Base-by-base conservation (phyloP, 768 basidiomycete genomes). In the Phylloporus sp. region DNA sequence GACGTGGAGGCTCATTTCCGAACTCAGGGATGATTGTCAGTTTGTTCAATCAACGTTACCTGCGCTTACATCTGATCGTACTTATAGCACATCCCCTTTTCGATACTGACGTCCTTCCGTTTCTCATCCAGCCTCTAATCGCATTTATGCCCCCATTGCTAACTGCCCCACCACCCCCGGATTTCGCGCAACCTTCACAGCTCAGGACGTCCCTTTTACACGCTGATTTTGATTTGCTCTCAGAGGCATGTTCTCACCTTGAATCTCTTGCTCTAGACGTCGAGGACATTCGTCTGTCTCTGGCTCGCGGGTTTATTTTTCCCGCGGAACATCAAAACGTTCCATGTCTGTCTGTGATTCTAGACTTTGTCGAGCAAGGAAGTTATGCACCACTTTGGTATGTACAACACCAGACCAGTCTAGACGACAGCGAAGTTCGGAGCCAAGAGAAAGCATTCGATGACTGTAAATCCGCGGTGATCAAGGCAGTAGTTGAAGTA, bases 401-500 rank as follows among this genome's bases (percentile, higher is more conserved):
- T 44, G 70, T 67, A 40, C 65, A 74, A 12, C 58, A 66, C 13
- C 65, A 69, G 20, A 61, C 62, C 11, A 60, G 65, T 45, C 52
- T 71, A 23, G 66, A 70, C 13, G 66, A 71, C 23, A 60, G 72
- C 8, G 84, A 82, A 32, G 61, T 72, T 40, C 81, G 88, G 50
- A 73, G 73, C 52, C 85, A 80, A 68, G 81, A 88, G 65, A 86
- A 86, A 64, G 76, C 79, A 2, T 87, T 95, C 55, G 82, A 84
- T 57, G 79, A 85, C 26, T 91, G 90, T 71, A 95, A 94, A 70
- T 87, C 85, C 4, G 91, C 89, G 0, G 73, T 93, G 9, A 85
- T 93, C 67, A 91, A 92, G 60, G 81, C 86, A 3, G 80, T 94
- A 15, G 90, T 95, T 26, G 91, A 92, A 61, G 82, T 88, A 35